phyloP scores from a whole-genome alignment of 176 grass and related monocot genomes.

The Triticum turgidum region DNA sequence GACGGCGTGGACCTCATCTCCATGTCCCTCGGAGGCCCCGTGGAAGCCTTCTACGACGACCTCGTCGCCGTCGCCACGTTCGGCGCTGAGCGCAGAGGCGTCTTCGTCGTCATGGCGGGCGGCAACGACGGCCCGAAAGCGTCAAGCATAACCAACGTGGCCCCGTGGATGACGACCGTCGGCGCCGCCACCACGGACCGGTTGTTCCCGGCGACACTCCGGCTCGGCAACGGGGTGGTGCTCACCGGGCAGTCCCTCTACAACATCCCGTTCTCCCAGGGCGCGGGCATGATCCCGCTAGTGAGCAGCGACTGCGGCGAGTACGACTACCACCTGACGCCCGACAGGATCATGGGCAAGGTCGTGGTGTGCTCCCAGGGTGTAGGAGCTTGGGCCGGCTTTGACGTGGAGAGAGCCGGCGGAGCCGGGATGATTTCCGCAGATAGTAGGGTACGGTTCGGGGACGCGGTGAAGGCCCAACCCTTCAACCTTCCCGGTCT shows the following conservation, averaged over 20 bases:
- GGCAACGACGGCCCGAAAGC: neutral
- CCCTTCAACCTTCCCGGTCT: conserved; percentile 12
- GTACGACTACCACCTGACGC: neutral
- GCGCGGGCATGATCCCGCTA: neutral
- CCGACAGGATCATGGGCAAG: conserved; percentile 21
- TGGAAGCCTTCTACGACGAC: neutral
- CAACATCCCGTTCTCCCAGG: neutral
- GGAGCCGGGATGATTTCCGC: neutral
- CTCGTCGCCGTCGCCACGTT: conserved; percentile 9
- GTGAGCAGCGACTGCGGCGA: neutral
- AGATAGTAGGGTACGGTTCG: neutral
- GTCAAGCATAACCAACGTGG: neutral
- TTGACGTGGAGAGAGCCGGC: conserved; percentile 16
- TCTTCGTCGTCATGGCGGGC: conserved; percentile 23
- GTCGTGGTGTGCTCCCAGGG: conserved; percentile 13
- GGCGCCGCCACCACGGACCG: conserved; percentile 22
- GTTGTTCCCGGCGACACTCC: neutral
- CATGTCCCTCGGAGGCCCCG: neutral
- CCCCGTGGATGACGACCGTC: conserved; percentile 35
- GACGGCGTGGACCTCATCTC: conserved; percentile 50
- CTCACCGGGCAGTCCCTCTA: conserved; percentile 23
- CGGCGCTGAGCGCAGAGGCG: conserved; percentile 8
- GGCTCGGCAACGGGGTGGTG: conserved; percentile 15
- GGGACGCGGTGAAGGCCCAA: neutral
- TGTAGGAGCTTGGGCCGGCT: neutral